These are phyloP conservation scores for Linderina pennispora DNA, from an alignment of 192 early-diverging fungal species.

Conservation along the genomic window DNA sequence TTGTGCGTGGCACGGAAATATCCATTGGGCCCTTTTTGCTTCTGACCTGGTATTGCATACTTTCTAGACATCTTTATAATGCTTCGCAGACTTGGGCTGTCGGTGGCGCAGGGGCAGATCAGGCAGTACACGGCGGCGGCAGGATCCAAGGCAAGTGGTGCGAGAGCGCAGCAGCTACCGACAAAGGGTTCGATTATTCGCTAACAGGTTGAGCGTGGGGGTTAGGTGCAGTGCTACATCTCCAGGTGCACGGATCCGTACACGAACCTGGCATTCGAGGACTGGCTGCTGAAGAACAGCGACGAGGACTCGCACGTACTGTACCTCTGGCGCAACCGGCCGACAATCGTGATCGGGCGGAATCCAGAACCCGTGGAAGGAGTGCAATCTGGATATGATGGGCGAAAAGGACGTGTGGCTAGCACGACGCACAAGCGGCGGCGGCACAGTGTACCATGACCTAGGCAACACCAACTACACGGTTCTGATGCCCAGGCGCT, in stretches of 20 bases:
- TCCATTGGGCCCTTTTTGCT: no score
- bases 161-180: no score
- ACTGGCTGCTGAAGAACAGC: slow-evolving; percentile 65
- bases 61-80: no score
- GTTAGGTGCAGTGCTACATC: slow-evolving; percentile 35
- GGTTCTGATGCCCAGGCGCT: slow-evolving; percentile 81
- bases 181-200: no score
- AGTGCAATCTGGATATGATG: slow-evolving; percentile 78
- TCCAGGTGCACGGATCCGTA: slow-evolving; percentile 38
- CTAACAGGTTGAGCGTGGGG: no score
- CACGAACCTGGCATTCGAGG: slow-evolving; percentile 47
- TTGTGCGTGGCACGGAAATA: no score
- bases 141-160: no score
- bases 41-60: no score
- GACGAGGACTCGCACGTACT: slow-evolving; percentile 61
- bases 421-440: slow-evolving; percentile 83
- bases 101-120: no score
- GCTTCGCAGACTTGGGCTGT: no score
- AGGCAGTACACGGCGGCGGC: no score
- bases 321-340: slow-evolving; percentile 83
- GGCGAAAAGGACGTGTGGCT: slow-evolving; percentile 62
- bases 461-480: slow-evolving; percentile 95
- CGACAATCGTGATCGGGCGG: slow-evolving; percentile 87
- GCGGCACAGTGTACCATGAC: slow-evolving; percentile 96
- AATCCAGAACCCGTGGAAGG: slow-evolving; percentile 98